Evolutionary conservation across 495 filamentous ascomycete genomes (phyloP).

Genomic region (Chaetomium cochliodes): DNA sequence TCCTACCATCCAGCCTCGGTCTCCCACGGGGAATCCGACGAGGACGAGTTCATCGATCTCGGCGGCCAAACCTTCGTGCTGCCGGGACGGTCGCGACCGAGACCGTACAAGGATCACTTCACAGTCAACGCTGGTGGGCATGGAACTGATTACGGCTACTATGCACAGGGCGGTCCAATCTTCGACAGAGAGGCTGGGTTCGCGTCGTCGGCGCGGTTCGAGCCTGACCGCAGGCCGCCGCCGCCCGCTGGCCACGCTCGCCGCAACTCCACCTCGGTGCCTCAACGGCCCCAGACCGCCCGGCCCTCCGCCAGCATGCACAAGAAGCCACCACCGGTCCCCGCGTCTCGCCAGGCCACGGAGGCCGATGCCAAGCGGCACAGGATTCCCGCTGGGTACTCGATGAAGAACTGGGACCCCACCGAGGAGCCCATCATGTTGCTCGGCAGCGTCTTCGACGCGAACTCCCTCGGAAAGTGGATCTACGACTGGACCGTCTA

Average conservation of each 20-base stretch:
- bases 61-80: conserved; percentile 48
- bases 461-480: conserved; percentile 97
- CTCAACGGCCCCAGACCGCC: conserved; percentile 46
- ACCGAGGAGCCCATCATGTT: conserved; percentile 88
- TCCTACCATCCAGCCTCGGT: conserved; percentile 55
- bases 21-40: conserved; percentile 58
- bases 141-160: conserved; percentile 57
- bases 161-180: conserved; percentile 49
- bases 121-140: conserved; percentile 50
- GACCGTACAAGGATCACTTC: conserved; percentile 39
- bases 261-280: conserved; percentile 45
- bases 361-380: conserved; percentile 78
- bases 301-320: conserved; percentile 39
- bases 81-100: conserved; percentile 46
- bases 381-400: conserved; percentile 87
- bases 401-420: conserved; percentile 98
- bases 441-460: conserved; percentile 93
- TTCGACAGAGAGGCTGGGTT: conserved; percentile 44
- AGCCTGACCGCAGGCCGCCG: conserved; percentile 41
- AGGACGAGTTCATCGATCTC: conserved; percentile 58
- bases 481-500: conserved; percentile 99
- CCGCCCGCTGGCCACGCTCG: conserved; percentile 35
- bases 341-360: conserved; percentile 64
- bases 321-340: conserved; percentile 38
- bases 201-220: conserved; percentile 46